A percentile compares a stretch with the other conserved stretches of the same genome.
These are phyloP conservation scores for Jaltomata sinuosa DNA, from an alignment of 257 asterid species.

Conservation along the genomic window DNA sequence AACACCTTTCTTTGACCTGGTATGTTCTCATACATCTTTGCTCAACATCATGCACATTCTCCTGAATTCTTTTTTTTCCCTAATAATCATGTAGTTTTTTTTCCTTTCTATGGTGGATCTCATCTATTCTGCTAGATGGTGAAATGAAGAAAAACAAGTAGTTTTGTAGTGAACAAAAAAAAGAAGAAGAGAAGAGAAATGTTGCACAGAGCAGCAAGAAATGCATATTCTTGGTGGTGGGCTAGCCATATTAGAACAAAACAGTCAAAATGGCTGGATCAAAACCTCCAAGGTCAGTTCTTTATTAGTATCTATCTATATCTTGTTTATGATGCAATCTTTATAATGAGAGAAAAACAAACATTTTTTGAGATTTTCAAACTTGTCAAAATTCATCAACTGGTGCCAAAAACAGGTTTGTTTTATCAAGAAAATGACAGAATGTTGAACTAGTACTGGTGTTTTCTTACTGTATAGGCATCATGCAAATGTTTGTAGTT, in stretches of 20 bases:
- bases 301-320: not conserved
- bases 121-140: not conserved
- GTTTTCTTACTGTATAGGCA: not conserved
- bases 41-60: conserved; percentile 10
- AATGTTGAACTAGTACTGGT: not conserved
- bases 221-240: conserved; percentile 61
- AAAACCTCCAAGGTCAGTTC: conserved; percentile 31
- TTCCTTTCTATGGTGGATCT: not conserved
- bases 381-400: not conserved
- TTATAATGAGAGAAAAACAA: not conserved
- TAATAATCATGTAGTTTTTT: not conserved
- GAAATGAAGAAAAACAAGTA: not conserved
- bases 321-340: not conserved
- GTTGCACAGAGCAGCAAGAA: conserved; percentile 49
- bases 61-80: not conserved
- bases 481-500: not conserved
- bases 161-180: not conserved
- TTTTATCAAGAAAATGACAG: not conserved
- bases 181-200: not conserved
- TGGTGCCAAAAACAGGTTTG: not conserved
- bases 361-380: not conserved
- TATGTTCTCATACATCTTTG: conserved; percentile 8
- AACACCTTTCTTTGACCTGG: conserved; percentile 17
- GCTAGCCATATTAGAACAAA: conserved; percentile 49
- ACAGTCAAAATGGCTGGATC: conserved; percentile 49